A percentile compares a stretch with the other conserved stretches of the same genome.
These are phyloP conservation scores for Trichosporon ovoides DNA, from an alignment of 1,284 basidiomycete species.

Conservation along the genomic window DNA sequence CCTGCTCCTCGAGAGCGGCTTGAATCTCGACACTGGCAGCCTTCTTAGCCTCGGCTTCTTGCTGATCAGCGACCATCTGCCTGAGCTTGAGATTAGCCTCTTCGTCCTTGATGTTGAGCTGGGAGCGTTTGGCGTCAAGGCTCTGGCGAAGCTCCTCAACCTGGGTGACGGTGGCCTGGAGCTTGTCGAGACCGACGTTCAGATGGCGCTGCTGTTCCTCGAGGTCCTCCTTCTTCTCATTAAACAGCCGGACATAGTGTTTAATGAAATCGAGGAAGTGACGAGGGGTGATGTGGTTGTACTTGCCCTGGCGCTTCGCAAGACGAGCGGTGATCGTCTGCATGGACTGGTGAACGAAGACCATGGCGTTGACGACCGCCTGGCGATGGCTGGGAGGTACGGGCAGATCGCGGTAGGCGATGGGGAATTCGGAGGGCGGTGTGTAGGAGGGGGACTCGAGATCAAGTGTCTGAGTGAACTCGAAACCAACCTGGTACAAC, in stretches of 20 bases:
- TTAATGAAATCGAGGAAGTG: constrained; percentile 99
- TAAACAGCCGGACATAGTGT: constrained; percentile 93
- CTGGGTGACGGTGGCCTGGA: constrained; percentile 89
- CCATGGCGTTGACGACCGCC: constrained; percentile 88
- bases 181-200: constrained; percentile 96
- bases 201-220: constrained; percentile 99
- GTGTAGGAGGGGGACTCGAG: constrained; percentile 75
- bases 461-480: constrained; percentile 87
- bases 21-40: constrained; percentile 94
- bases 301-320: constrained; percentile 83
- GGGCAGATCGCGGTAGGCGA: constrained; percentile 73
- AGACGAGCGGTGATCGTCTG: constrained; percentile 84
- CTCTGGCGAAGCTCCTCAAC: constrained; percentile 95
- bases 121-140: constrained; percentile 86
- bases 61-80: constrained; percentile 97
- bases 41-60: constrained; percentile 98
- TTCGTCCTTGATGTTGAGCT: constrained; percentile 85
- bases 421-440: constrained; percentile 74
- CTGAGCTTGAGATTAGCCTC: constrained; percentile 97
- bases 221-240: constrained; percentile 95
- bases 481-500: constrained; percentile 91
- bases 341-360: constrained; percentile 85
- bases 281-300: constrained; percentile 95
- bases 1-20: constrained; percentile 84
- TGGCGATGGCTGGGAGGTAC: constrained; percentile 67